phyloP scores from a whole-genome alignment of 768 basidiomycete genomes.

The Goffeauzyma gilvescens region DNA sequence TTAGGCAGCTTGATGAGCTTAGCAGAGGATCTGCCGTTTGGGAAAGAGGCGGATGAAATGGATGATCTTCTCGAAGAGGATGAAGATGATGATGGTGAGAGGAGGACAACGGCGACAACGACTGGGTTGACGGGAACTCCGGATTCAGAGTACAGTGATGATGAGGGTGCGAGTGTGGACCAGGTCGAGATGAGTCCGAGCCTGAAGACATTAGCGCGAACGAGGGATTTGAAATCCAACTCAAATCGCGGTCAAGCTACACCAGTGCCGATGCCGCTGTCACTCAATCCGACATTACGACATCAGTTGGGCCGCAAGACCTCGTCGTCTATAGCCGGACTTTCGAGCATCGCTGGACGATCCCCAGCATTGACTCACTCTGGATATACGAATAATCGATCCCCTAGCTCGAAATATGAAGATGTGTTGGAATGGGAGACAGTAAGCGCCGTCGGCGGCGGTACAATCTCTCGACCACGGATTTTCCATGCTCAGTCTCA shows the following conservation, averaged over 20 bases:
- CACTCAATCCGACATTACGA: too few relatives aligned
- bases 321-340: too few relatives aligned
- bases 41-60: conserved; percentile 9
- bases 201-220: too few relatives aligned
- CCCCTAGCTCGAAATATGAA: too few relatives aligned
- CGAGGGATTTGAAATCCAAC: too few relatives aligned
- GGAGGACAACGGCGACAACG: conserved; percentile 9
- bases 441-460: conserved; percentile 79
- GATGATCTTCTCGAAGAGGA: conserved; percentile 20
- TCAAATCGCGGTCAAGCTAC: conserved; percentile 1
- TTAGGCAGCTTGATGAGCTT: conserved; percentile 34
- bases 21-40: background rate
- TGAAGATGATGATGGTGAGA: conserved; percentile 17
- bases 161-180: conserved; percentile 17
- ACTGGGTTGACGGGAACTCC: background rate
- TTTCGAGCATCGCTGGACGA: too few relatives aligned
- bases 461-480: conserved; percentile 63
- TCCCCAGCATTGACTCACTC: too few relatives aligned
- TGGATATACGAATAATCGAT: too few relatives aligned
- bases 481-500: conserved; percentile 69
- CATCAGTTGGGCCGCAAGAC: too few relatives aligned
- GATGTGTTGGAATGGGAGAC: conserved; percentile 52
- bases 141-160: conserved; percentile 8
- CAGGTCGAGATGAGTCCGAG: conserved; percentile 22
- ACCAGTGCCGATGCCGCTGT: background rate